Evolutionary conservation across 1,139 yeast genomes (phyloP).

Genomic region (Candida sp.): DNA sequence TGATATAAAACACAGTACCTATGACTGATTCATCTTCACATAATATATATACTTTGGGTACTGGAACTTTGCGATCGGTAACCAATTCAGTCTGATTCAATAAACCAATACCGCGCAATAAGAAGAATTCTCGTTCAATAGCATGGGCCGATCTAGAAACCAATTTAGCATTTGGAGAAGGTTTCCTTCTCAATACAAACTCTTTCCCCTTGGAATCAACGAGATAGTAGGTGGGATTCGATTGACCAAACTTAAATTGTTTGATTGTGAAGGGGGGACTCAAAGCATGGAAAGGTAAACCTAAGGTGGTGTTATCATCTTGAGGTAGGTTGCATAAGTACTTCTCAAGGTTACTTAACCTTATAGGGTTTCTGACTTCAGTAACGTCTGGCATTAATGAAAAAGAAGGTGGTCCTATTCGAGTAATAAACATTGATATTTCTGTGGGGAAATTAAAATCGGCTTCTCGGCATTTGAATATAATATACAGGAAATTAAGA

Average conservation of each 20-base stretch:
- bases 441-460: not conserved
- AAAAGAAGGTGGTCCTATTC: too few species aligned
- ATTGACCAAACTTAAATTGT: constrained; percentile 66
- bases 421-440: not conserved
- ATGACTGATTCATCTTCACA: constrained; percentile 51
- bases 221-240: constrained; percentile 61
- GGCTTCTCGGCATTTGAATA: not conserved
- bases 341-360: constrained; percentile 25
- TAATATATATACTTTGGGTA: constrained; percentile 43
- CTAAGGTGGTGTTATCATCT: constrained; percentile 13
- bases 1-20: constrained; percentile 54
- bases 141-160: constrained; percentile 64
- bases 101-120: constrained; percentile 44
- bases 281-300: constrained; percentile 10
- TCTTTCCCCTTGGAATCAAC: constrained; percentile 36
- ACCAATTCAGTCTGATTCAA: constrained; percentile 22
- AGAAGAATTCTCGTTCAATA: constrained; percentile 59
- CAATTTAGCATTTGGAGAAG: constrained; percentile 50
- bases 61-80: constrained; percentile 36
- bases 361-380: constrained; percentile 35
- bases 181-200: constrained; percentile 59
- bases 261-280: constrained; percentile 26
- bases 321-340: constrained; percentile 17
- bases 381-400: constrained; percentile 15
- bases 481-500: too few species aligned